These are phyloP conservation scores for Dioscorea alata DNA, from an alignment of 106 monocot species.

Conservation along the genomic window DNA sequence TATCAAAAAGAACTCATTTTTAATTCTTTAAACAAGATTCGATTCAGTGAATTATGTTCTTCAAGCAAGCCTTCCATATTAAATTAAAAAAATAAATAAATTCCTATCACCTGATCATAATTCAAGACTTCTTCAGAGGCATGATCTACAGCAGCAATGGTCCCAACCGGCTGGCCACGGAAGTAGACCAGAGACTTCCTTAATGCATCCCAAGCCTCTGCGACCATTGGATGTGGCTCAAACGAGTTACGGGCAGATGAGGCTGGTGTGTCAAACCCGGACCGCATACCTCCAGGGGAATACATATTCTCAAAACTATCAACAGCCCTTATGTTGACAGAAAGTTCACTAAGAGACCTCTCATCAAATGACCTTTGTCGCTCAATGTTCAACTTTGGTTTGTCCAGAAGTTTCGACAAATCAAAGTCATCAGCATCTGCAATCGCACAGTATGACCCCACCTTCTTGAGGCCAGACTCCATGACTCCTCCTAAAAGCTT, in stretches of 20 bases:
- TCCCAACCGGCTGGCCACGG: conserved; percentile 36
- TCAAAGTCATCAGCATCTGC: conserved; percentile 52
- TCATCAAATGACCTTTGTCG: conserved; percentile 88
- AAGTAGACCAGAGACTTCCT: conserved; percentile 32
- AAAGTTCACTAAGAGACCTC: conserved; percentile 69
- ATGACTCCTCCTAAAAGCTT: background rate
- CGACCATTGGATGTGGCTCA: conserved; percentile 42
- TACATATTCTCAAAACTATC: conserved; percentile 44
- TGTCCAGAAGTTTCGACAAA: conserved; percentile 44
- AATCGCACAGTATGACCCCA: conserved; percentile 41
- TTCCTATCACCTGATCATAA: conserved; percentile 37
- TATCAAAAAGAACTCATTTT: background rate
- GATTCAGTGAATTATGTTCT: background rate
- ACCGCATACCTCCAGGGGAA: conserved; percentile 37
- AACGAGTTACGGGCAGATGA: conserved; percentile 33
- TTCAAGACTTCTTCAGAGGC: conserved; percentile 40
- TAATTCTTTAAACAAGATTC: background rate
- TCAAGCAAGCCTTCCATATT: background rate
- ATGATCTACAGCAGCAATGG: conserved; percentile 43
- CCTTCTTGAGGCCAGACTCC: conserved; percentile 20
- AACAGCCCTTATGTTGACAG: conserved; percentile 31
- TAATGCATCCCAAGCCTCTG: conserved; percentile 42
- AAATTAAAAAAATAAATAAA: background rate
- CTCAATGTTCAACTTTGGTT: conserved; percentile 61
- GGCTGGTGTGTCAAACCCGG: conserved; percentile 36